phyloP scores from a whole-genome alignment of 805 yeast genomes.

The Barnettozyma siamensis region DNA sequence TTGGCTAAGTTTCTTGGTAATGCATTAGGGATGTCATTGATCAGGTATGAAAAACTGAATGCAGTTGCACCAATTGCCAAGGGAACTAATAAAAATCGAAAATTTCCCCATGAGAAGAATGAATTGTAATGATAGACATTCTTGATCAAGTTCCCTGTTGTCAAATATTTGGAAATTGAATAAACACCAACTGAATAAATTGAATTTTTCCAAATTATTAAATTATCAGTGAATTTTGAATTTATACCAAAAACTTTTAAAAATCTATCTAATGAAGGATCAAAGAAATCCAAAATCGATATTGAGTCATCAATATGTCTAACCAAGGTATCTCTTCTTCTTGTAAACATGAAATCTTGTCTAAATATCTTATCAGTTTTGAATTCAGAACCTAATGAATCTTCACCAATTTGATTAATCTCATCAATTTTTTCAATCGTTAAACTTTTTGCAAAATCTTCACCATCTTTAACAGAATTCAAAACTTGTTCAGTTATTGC shows the following conservation, averaged over 20 bases:
- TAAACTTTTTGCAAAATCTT: conserved; percentile 55
- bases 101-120: conserved; percentile 29
- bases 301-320: conserved; percentile 56
- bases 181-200: conserved; percentile 26
- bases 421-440: conserved; percentile 58
- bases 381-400: conserved; percentile 56
- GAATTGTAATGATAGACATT: conserved; percentile 33
- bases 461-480: conserved; percentile 58
- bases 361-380: conserved; percentile 55
- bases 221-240: conserved; percentile 24
- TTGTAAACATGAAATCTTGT: conserved; percentile 76
- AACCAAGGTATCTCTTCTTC: conserved; percentile 55
- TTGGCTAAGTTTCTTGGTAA: conserved; percentile 77
- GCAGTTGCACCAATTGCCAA: conserved; percentile 43
- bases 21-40: conserved; percentile 83
- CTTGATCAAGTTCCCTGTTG: conserved; percentile 35
- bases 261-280: conserved; percentile 63
- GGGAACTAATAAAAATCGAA: conserved; percentile 51
- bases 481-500: conserved; percentile 62
- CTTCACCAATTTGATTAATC: conserved; percentile 57
- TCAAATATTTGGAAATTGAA: conserved; percentile 24
- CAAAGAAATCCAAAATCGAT: conserved; percentile 69
- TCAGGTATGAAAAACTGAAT: conserved; percentile 53
- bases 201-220: conserved; percentile 27
- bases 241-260: conserved; percentile 25